Base-by-base conservation (phyloP, 1,284 basidiomycete genomes). In the Psilocybe mexicana region DNA sequence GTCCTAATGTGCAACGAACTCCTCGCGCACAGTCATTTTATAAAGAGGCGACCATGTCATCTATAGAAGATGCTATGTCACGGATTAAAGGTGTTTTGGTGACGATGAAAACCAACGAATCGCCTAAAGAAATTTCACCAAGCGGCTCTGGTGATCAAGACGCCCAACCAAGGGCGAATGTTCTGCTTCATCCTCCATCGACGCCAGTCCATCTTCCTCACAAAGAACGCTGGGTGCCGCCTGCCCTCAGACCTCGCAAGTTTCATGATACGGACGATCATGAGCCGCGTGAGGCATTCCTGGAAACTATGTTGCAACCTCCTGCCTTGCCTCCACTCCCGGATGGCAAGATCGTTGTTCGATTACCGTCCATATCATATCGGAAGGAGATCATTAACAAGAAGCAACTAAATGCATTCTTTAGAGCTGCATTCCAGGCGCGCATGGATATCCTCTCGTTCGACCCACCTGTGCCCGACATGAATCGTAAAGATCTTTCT, bases 31-130 rank as follows among this genome's bases (percentile, higher is more conserved):
- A 75, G 58, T 61, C 66, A 8, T 72, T 73, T 42, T 68, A 83
- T 70, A 86, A 85, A 66, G 90, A 88, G 64, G 84, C 83, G 43
- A 79, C 86, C 14, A 87, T 92, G 80, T 85, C 89, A 3, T 81
- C 90, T 12, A 75, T 96, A 64, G 89, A 94, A 67, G 89, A 93
- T 67, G 86, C 87, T 54, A 90, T 97, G 82, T 93, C 90, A 5
- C 84, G 93, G 30, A 93, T 97, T 67, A 94, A 91, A 69, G 93
- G 91, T 24, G 94, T 88, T 3, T 75, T 96, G 67, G 82, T 86
- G 68, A 82, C 81, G 40, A 90, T 92, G 82, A 85, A 90, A 54
- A 74, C 78, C 18, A 71, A 70, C 14, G 75, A 79, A 33, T 57
- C 63, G 24, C 52, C 63, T 18, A 74, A 72, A 59, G 74, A 75